Conservation (phyloP, 805 yeast genomes). For the Kuraishia piskuri region DNA sequence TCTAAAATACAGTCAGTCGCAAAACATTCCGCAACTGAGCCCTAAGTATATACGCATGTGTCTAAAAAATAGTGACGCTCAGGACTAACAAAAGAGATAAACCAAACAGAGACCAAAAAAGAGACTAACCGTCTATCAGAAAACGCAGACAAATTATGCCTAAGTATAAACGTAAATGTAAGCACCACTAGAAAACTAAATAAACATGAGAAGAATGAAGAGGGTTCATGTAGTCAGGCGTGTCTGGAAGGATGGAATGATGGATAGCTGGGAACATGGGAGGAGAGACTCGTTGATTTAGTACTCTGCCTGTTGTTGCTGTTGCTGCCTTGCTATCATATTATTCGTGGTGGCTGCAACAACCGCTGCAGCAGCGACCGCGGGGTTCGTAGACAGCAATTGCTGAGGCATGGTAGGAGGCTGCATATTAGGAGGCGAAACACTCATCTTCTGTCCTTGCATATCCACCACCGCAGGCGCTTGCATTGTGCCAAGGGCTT, state of each 20-base stretch:
- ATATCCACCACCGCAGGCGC: neutral
- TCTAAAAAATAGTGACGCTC: neutral
- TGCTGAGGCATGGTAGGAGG: neutral
- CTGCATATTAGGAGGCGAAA: neutral
- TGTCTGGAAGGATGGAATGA: no score
- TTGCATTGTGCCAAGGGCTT: neutral
- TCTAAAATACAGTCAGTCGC: neutral
- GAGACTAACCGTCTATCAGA: no score
- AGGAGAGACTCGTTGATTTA: no score
- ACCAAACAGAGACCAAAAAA: neutral
- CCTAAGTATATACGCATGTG: neutral
- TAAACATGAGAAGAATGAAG: no score
- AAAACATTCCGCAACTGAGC: neutral
- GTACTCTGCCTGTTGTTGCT: slow-evolving; percentile 2
- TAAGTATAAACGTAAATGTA: no score
- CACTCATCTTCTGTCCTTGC: neutral
- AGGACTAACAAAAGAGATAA: no score
- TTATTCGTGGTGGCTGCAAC: slow-evolving; percentile 17
- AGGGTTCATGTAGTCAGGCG: no score
- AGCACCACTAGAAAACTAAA: no score
- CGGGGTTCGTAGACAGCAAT: slow-evolving; percentile 4
- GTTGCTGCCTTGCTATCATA: slow-evolving; percentile 12
- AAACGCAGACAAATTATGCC: no score
- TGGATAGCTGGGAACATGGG: no score
- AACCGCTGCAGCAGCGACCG: slow-evolving; percentile 18